Percentiles rank a stretch among this genome's conserved stretches.
These are phyloP conservation scores for Erodium trifolium DNA, from an alignment of 441 rosid genomes.

Conservation along the genomic window DNA sequence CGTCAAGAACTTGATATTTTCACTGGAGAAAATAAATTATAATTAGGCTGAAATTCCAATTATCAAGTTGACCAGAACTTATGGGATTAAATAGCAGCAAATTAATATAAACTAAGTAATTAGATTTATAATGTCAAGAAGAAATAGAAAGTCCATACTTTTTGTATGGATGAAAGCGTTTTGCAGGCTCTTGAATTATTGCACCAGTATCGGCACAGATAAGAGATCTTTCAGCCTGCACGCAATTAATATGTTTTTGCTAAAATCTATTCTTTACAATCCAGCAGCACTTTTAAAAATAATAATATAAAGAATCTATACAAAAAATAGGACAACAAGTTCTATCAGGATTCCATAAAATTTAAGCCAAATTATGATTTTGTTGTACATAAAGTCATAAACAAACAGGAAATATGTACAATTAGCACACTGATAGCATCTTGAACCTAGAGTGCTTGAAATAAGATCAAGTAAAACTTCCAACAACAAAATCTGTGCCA, in stretches of 20 bases:
- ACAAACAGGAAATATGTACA: neutral
- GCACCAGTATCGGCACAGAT: slow-evolving; percentile 93
- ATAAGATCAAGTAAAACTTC: neutral
- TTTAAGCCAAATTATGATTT: slow-evolving; percentile 4
- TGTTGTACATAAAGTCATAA: neutral
- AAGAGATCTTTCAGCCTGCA: slow-evolving; percentile 82
- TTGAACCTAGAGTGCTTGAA: neutral
- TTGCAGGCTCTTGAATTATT: slow-evolving; percentile 52
- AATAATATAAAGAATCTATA: neutral
- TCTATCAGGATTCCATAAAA: neutral
- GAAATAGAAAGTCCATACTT: slow-evolving; percentile 36
- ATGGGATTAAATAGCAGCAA: neutral
- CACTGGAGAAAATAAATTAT: slow-evolving; percentile 32
- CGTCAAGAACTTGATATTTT: slow-evolving; percentile 46
- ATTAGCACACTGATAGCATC: neutral
- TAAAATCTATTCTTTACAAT: slow-evolving; percentile 3
- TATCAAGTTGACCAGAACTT: slow-evolving; percentile 12
- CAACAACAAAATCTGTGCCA: neutral
- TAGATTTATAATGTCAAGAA: slow-evolving; percentile 4
- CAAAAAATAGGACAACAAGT: neutral
- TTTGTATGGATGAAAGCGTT: slow-evolving; percentile 53
- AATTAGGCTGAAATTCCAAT: slow-evolving; percentile 18
- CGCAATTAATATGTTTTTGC: slow-evolving; percentile 17
- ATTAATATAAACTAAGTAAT: neutral
- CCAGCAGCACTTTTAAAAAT: neutral